Base-by-base conservation (phyloP, 2,329 filamentous ascomycete genomes). In the Magnaporthales sp. region DNA sequence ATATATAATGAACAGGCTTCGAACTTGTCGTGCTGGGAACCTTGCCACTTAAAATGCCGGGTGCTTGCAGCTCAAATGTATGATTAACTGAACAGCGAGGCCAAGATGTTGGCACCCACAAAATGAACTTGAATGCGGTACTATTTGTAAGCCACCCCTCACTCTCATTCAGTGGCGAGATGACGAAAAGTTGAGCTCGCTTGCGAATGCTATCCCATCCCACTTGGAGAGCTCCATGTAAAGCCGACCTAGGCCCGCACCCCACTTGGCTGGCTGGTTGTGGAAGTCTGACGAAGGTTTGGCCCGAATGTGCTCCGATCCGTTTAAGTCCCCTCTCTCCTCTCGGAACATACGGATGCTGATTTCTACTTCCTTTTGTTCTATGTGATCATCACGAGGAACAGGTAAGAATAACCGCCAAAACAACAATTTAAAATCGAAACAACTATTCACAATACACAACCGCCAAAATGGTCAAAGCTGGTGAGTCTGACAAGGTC, bases 381-480 rank as follows among this genome's bases (percentile, higher is more conserved):
- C 24, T 27, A 26, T 27, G 22, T 15, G 29, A 15, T 60, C 56
- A 24, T 1, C 13, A 13, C n/a, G 24, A 24, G 22, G 11, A 58
- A 58, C n/a, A 58, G n/a, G 38, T 19, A 46, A 46, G n/a, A 46
- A 46, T 1, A 19, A 46, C 38, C 11, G 3, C 7, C 19, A 19
- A n/a, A 56, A 24, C 27, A 60, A 62, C 32, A 30, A 26, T 10
- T 56, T 26, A 51, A 24, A 38, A 60, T 24, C 24, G 30, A 67
- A 66, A 8, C n/a, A 63, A 32, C 56, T 63, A 67, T 67, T 67
- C 63, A 70, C 67, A 69, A 69, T 68, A 72, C 67, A 76, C 74
- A 83, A 73, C 82, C 83, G 82, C 83, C 90, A 97, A 89, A 89
- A 97, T 97, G 93, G 93, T 97, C 86, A 97, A 97, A 88, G 93